Base-by-base conservation (phyloP, 208 protist genomes). In the Trypanosoma grayi region DNA sequence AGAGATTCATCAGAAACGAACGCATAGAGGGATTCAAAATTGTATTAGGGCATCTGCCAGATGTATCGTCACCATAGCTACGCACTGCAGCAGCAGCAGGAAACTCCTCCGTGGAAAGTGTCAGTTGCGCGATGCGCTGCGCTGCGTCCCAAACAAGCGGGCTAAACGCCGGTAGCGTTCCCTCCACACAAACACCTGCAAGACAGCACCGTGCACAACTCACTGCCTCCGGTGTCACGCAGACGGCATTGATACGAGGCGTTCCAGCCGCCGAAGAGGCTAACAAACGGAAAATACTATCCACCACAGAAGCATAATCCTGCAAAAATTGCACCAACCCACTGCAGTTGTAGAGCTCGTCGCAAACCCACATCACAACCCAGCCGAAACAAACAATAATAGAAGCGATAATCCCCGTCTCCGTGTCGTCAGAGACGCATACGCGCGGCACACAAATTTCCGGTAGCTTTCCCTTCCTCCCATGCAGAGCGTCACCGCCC, bases 361-460 rank as follows among this genome's bases (percentile, higher is more conserved):
- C 20, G 27, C 10, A 51, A 7, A 62, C 22, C 63, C 63, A 70
- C 6, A 11, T 14, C 16, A 62, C 36, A 53, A 50, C 28, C 53
- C 53, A 62, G 33, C 30, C 24, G 41, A 62, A 2, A 31, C 54
- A 70, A 37, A 62, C 54, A 55, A 70, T 52, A 25, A 60, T 41
- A 30, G 65, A 71, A 24, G 65, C 65, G 10, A 55, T 56, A 6
- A 59, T 37, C 50, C 41, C 52, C 20, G 39, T 27, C 4, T 64
- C 33, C n/a, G 36, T 46, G 1, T 43, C 24, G 14, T 50, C 55
- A 14, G 24, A 28, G 20, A 71, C 56, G 33, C 56, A 64, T 13
- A 70, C 43, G 40, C 63, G 63, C 33, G 46, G 63, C 27, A 70
- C 34, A 33, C 18, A 50, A 34, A 20, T 39, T 10, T 64, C 56